These are phyloP conservation scores for Solanum commersonii DNA, from an alignment of 257 asterid genomes.

Conservation along the genomic window DNA sequence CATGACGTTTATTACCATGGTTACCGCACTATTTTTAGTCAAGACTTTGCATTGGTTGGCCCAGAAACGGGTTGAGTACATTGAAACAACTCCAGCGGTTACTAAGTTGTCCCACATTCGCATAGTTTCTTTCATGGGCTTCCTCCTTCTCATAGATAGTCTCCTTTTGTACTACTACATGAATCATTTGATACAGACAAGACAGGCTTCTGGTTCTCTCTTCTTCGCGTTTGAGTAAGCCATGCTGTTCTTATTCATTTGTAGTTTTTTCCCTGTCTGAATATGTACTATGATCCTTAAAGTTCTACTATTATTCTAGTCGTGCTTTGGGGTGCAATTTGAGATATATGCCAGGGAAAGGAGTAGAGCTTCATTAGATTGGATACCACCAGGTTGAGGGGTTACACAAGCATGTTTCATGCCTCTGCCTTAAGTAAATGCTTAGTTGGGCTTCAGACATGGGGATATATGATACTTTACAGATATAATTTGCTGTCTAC, in stretches of 20 bases:
- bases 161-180: slow-evolving; percentile 48
- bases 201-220: slow-evolving; percentile 75
- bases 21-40: slow-evolving; percentile 73
- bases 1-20: slow-evolving; percentile 70
- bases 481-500: not conserved
- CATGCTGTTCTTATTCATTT: not conserved
- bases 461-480: not conserved
- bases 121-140: slow-evolving; percentile 84
- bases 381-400: not conserved
- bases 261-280: not conserved
- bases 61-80: slow-evolving; percentile 93
- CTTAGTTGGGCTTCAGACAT: not conserved
- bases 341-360: not conserved
- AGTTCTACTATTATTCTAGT: not conserved
- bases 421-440: not conserved
- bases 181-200: slow-evolving; percentile 63
- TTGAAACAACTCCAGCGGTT: slow-evolving; percentile 87
- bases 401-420: not conserved
- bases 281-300: not conserved
- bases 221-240: slow-evolving; percentile 95
- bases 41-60: slow-evolving; percentile 98
- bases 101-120: slow-evolving; percentile 66
- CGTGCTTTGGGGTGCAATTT: not conserved
- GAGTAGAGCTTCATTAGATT: not conserved
- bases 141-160: slow-evolving; percentile 68